phyloP scores from a whole-genome alignment of 2,329 filamentous ascomycete species.

The Falciphora oryzae region DNA sequence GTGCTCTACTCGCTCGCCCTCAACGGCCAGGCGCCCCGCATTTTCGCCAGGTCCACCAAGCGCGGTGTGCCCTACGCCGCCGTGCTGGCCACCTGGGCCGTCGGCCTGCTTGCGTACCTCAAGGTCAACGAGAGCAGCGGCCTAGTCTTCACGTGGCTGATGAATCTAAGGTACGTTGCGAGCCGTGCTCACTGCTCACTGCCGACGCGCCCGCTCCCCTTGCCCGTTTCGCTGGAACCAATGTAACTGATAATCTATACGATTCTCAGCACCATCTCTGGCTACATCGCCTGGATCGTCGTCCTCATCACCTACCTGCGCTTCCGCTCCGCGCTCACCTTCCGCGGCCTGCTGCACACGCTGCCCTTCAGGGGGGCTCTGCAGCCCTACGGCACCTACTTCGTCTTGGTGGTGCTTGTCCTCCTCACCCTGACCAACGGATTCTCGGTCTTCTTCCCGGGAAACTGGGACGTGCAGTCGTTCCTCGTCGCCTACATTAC shows the following conservation, averaged over 20 bases:
- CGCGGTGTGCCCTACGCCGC: slow-evolving; percentile 54
- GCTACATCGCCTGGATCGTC: slow-evolving; percentile 55
- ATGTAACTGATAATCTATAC: slow-evolving; percentile 33
- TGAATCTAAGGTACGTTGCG: slow-evolving; percentile 29
- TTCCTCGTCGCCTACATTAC: slow-evolving; percentile 64
- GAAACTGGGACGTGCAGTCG: slow-evolving; percentile 53
- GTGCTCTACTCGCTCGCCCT: slow-evolving; percentile 64
- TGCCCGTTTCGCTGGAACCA: neutral
- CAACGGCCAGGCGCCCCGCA: slow-evolving; percentile 57
- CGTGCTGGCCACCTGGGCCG: slow-evolving; percentile 47
- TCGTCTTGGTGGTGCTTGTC: slow-evolving; percentile 52
- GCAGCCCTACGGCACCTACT: slow-evolving; percentile 60
- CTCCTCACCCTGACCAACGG: slow-evolving; percentile 69
- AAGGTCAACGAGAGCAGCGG: slow-evolving; percentile 58
- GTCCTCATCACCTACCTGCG: slow-evolving; percentile 54
- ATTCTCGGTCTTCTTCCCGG: slow-evolving; percentile 66
- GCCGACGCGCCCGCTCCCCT: neutral
- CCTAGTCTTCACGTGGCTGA: slow-evolving; percentile 65
- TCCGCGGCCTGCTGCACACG: slow-evolving; percentile 42
- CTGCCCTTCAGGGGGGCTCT: slow-evolving; percentile 47
- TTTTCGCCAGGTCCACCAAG: slow-evolving; percentile 55
- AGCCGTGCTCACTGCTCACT: neutral
- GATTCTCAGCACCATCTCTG: slow-evolving; percentile 48
- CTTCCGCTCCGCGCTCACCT: slow-evolving; percentile 50
- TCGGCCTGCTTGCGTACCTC: slow-evolving; percentile 65